Conservation (phyloP, 208 protist genomes). For the Endotrypanum monterogeii region DNA sequence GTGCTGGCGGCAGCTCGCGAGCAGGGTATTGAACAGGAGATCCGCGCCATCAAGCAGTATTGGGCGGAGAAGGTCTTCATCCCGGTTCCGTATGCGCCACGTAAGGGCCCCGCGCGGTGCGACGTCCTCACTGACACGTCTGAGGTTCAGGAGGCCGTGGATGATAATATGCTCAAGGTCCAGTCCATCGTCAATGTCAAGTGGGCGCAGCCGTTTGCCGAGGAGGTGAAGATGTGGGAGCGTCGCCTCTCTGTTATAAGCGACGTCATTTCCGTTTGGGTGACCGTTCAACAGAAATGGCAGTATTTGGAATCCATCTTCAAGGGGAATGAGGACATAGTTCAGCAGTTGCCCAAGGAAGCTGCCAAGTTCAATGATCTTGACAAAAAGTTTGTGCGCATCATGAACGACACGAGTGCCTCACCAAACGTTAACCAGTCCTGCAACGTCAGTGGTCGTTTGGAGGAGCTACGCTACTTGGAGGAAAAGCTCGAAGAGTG, state of each 20-base stretch:
- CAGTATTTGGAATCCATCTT: constrained; percentile 99
- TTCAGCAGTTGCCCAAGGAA: constrained; percentile 98
- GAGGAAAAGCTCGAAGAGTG: constrained; percentile 96
- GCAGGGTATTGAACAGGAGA: constrained; percentile 95
- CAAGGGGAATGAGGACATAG: constrained; percentile 98
- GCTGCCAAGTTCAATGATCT: constrained; percentile 97
- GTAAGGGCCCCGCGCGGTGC: constrained; percentile 85
- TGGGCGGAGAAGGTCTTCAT: constrained; percentile 94
- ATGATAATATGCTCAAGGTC: constrained; percentile 98
- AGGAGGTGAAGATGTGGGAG: constrained; percentile 97
- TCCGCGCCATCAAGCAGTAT: constrained; percentile 94
- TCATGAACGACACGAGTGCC: constrained; percentile 95
- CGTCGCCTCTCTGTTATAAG: constrained; percentile 94
- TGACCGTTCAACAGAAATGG: constrained; percentile 99
- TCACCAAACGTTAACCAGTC: constrained; percentile 93
- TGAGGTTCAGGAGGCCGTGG: constrained; percentile 96
- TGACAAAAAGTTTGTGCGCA: constrained; percentile 96
- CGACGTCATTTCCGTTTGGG: constrained; percentile 97
- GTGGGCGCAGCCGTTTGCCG: constrained; percentile 96
- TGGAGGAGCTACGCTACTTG: constrained; percentile 93
- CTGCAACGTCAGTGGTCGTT: constrained; percentile 92
- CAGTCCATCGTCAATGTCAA: constrained; percentile 97
- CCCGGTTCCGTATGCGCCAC: constrained; percentile 90
- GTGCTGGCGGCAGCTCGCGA: constrained; percentile 93
- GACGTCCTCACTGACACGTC: constrained; percentile 94